Percentiles rank a stretch among this genome's conserved stretches.
phyloP scores from a whole-genome alignment of 2,329 filamentous ascomycete genomes.

The Delphinella strobiligena region DNA sequence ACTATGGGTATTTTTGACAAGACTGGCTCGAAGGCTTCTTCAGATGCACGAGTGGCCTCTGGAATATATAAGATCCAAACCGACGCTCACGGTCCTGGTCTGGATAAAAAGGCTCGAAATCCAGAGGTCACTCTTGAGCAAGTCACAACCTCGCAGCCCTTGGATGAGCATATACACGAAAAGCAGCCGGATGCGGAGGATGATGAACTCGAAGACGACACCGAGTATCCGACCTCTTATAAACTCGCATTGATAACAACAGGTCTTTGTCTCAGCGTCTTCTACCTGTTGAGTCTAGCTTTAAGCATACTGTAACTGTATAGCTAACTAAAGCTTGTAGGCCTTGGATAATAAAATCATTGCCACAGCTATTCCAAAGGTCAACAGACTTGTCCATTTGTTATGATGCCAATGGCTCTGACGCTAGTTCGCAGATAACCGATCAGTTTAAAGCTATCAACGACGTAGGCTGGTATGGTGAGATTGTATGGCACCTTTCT shows the following conservation, averaged over 20 bases:
- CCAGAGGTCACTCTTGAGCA: background rate
- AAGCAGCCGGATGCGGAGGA: background rate
- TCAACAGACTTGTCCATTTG: background rate
- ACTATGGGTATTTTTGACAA: constrained; percentile 5
- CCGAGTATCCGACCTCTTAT: constrained; percentile 23
- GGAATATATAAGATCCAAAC: background rate
- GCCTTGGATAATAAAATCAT: constrained; percentile 22
- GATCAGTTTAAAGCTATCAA: constrained; percentile 14
- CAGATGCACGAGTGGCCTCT: background rate
- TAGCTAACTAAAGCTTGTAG: too few relatives aligned
- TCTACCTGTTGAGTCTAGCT: too few relatives aligned
- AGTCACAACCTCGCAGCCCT: background rate
- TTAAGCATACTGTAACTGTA: too few relatives aligned
- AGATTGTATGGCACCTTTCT: constrained; percentile 23
- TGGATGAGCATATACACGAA: background rate
- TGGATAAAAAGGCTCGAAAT: background rate
- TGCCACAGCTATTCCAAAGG: constrained; percentile 17
- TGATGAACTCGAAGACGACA: constrained; percentile 13
- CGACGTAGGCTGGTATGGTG: constrained; percentile 16
- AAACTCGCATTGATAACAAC: constrained; percentile 24
- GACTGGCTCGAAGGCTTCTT: background rate
- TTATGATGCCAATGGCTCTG: too few relatives aligned
- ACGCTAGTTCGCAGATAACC: too few relatives aligned
- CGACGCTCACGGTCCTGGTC: background rate
- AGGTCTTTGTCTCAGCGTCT: constrained; percentile 24